These are phyloP conservation scores for Acanthamoeba divionensis DNA, from an alignment of 208 protist genomes.

Conservation along the genomic window DNA sequence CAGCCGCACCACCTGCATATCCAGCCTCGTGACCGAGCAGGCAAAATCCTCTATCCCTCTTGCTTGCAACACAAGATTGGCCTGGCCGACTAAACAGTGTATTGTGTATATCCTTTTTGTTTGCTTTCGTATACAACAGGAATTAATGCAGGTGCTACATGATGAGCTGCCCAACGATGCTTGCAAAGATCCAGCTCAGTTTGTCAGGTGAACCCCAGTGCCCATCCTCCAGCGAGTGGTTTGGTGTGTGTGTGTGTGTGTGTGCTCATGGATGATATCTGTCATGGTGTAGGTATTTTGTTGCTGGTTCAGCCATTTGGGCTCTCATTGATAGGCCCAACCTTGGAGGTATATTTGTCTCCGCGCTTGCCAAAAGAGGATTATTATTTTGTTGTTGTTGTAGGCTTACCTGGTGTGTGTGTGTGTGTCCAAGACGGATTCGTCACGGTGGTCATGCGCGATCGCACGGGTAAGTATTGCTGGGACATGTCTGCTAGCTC, in stretches of 20 bases:
- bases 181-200: background rate
- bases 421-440: background rate
- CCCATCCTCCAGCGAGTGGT: no score
- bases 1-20: background rate
- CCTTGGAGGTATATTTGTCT: background rate
- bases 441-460: background rate
- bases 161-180: background rate
- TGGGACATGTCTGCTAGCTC: background rate
- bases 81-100: no score
- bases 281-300: background rate
- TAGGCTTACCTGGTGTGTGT: background rate
- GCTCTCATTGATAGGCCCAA: constrained; percentile 20
- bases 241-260: background rate
- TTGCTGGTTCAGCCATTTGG: background rate
- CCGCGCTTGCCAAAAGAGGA: no score
- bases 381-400: background rate
- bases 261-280: background rate
- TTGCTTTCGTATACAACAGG: background rate
- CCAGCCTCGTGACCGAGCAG: background rate
- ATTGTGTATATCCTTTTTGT: no score
- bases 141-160: background rate
- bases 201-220: background rate
- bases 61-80: no score
- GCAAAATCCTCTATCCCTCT: no score
- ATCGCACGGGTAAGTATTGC: background rate